Evolutionary conservation across 768 basidiomycete genomes (phyloP), one percentile per base, ranked within the genome.

Genomic region (Rhodotorula diobovata): DNA sequence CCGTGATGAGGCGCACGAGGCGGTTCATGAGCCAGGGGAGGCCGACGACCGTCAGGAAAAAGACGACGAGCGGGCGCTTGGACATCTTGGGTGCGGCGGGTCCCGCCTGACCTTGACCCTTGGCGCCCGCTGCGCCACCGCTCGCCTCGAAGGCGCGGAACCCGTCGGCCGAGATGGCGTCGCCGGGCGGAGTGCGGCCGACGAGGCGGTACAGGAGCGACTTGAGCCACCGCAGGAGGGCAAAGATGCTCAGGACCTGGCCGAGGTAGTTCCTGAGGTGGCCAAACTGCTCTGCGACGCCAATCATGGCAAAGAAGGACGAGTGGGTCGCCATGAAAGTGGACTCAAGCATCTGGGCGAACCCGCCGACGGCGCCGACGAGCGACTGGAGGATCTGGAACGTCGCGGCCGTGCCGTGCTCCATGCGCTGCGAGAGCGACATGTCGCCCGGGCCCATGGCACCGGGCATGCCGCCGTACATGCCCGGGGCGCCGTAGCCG

Each of bases 311-410:
- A 41, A 79, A 80, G 73, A 80, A 79, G n/a, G 54, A 62, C 45
- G 76, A 76, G 62, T 78, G 78, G 18, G 78, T 76, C 5, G 95
- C 95, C 89, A 97, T 90, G 81, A 95, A 97, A 11, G 95, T 98
- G 45, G 87, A 89, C 80, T 98, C 95, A 78, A 99, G 88, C 87
- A 99, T 94, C 80, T 98, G 95, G 0, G 95, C 89, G 72, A 99
- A 88, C 34, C 94, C 94, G 0, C 88, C 85, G 81, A 98, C 95
- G 9, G 94, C 96, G 77, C 92, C 90, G 56, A 99, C 95, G 79
- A 99, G 89, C 20, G 90, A 91, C 76, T 97, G 93, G 39, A 99
- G 84, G 67, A 99, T 87, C 39, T 89, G 85, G 78, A 99, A 99
- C 6, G 95, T 97, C 67, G 90, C 89, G 64, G 90, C 89, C 3